Evolutionary conservation across 1,284 basidiomycete species (phyloP), one percentile per base, ranked within the genome.

Genomic region (Ustilago cynodontis): DNA sequence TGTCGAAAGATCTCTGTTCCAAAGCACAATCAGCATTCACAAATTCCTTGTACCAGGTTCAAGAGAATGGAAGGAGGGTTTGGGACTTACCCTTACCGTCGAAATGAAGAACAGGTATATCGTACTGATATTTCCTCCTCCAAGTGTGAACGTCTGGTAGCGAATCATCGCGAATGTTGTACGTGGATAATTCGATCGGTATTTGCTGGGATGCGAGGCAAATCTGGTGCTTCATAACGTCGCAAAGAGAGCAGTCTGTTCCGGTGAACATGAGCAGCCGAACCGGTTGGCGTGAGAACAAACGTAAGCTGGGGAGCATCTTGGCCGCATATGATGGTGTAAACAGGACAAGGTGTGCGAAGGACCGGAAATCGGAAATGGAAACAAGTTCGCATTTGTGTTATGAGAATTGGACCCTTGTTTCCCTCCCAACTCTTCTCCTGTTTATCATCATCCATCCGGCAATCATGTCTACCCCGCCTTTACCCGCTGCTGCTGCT

Each of bases 101-200:
- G 10, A 83, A 37, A 59, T 84, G 82, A 20, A 84, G 54, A 14
- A 84, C 82, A 10, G 82, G 82, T 29, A 84, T 84, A 52, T 84
- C 84, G 59, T 85, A 86, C 71, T 85, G 84, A 57, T 86, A 86
- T 67, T 69, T 73, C 57, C 84, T 70, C 35, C 84, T 70, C 82
- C 83, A 86, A n/a, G 67, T 47, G 7, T 74, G 54, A 5, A 81
- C 78, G 20, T 85, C 68, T 0, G 72, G 56, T 43, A 77, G 45
- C 9, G 61, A 37, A 35, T 82, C 78, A 64, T 86, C 83, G 29
- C 82, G 72, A 47, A 86, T 85, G 54, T 86, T 82, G 79, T 81
- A 85, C 16, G 63, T 72, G 11, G 37, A 11, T 2, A 85, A 56
- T 6, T 78, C 45, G 53, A 84, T 20, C 13, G 80, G 78, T 1